phyloP scores from a whole-genome alignment of 2,329 filamentous ascomycete genomes.

The Penicillium expansum region DNA sequence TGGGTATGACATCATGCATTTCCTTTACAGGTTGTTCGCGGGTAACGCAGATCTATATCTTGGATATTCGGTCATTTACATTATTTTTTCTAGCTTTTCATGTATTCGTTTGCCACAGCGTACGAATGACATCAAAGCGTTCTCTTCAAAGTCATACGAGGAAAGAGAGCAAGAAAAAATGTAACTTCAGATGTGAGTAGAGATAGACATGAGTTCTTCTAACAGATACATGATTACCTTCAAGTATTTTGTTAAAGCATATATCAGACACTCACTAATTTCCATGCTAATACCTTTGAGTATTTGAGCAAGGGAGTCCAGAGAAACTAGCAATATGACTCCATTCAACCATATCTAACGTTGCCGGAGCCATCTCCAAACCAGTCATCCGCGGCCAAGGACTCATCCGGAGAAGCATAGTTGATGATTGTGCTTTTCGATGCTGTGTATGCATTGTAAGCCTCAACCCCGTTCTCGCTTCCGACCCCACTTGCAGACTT shows the following conservation, averaged over 20 bases:
- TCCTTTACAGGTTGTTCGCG: not conserved
- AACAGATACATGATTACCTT: not conserved
- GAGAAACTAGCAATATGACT: not conserved
- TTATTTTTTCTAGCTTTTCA: too few species aligned
- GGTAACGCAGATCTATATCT: not conserved
- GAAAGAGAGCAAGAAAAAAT: too few species aligned
- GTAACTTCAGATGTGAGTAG: too few species aligned
- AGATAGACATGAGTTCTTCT: not conserved
- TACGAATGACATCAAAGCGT: not conserved
- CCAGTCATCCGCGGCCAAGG: slow-evolving; percentile 52
- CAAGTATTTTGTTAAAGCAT: not conserved
- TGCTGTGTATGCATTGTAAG: slow-evolving; percentile 57
- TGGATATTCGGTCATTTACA: not conserved
- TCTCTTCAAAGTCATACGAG: not conserved
- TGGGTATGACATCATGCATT: slow-evolving; percentile 10
- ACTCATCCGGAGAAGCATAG: slow-evolving; percentile 46
- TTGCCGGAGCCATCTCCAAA: slow-evolving; percentile 58
- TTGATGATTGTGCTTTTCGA: slow-evolving; percentile 52
- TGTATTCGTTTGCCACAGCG: not conserved
- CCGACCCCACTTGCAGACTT: slow-evolving; percentile 61
- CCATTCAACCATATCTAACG: slow-evolving; percentile 60
- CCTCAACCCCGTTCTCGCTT: slow-evolving; percentile 69
- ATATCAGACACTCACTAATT: not conserved
- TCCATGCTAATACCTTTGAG: not conserved
- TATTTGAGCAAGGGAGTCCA: not conserved